Conservation (phyloP, 2,329 filamentous ascomycete species). For the Cephalotrichum gorgonifer region DNA sequence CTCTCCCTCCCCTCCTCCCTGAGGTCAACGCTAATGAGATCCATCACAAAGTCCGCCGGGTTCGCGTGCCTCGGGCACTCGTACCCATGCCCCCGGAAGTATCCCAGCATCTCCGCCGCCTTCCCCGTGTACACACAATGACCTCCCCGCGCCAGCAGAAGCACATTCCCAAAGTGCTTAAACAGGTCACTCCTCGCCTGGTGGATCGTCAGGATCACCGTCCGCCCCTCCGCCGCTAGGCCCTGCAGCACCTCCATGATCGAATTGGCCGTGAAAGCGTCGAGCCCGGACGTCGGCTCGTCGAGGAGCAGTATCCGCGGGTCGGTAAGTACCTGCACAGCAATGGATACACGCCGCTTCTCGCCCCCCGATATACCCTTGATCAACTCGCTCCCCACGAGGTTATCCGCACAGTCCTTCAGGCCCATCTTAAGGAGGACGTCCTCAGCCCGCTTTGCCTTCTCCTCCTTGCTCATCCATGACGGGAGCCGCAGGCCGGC, state of each 20-base stretch:
- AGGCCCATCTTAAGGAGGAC: slow-evolving; percentile 65
- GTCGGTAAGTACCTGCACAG: slow-evolving; percentile 67
- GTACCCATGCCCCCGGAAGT: slow-evolving; percentile 51
- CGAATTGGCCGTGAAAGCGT: slow-evolving; percentile 68
- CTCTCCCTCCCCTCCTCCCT: slow-evolving; percentile 54
- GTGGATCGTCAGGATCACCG: slow-evolving; percentile 67
- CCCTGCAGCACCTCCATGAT: slow-evolving; percentile 65
- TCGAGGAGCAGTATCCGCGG: slow-evolving; percentile 64
- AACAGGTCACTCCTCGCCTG: slow-evolving; percentile 68
- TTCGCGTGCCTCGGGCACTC: slow-evolving; percentile 61
- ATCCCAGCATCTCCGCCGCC: slow-evolving; percentile 51
- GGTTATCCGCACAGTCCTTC: slow-evolving; percentile 67
- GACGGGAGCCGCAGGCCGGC: slow-evolving; percentile 60
- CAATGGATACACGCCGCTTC: slow-evolving; percentile 68
- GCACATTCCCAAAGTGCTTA: slow-evolving; percentile 57
- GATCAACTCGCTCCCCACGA: slow-evolving; percentile 60
- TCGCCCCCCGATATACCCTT: slow-evolving; percentile 76
- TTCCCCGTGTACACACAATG: slow-evolving; percentile 57
- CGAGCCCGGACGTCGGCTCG: slow-evolving; percentile 66
- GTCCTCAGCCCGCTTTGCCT: slow-evolving; percentile 57
- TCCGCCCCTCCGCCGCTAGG: slow-evolving; percentile 62
- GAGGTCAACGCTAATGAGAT: slow-evolving; percentile 66
- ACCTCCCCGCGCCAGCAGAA: slow-evolving; percentile 62
- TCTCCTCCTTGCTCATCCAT: slow-evolving; percentile 60
- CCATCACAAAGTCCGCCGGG: slow-evolving; percentile 67